Evolutionary conservation across 202 grass and related monocot genomes (phyloP).

Genomic region (Zizania palustris): DNA sequence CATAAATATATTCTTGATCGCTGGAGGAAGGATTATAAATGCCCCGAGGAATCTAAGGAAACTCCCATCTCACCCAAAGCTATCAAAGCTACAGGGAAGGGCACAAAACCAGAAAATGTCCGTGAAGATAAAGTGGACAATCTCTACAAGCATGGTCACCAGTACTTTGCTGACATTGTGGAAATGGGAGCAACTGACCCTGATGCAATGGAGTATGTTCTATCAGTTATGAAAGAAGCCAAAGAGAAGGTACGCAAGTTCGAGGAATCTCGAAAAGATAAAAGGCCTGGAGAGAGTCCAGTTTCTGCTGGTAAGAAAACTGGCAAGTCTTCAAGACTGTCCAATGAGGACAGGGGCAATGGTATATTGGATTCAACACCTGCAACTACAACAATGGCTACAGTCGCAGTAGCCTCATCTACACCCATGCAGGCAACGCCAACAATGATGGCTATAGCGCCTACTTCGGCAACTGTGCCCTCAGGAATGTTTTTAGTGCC

Average conservation of each 20-base stretch:
- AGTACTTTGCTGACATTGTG: conserved; percentile 87
- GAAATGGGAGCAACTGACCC: conserved; percentile 82
- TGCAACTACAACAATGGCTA: conserved; percentile 16
- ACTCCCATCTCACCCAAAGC: conserved; percentile 37
- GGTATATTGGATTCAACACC: conserved; percentile 29
- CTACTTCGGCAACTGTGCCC: conserved; percentile 40
- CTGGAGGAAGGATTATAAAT: conserved; percentile 96
- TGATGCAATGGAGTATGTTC: conserved; percentile 82
- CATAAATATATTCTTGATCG: conserved; percentile 82
- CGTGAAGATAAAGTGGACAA: conserved; percentile 60
- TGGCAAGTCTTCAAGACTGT: conserved; percentile 38
- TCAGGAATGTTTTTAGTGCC: conserved; percentile 76
- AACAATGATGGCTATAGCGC: conserved; percentile 53
- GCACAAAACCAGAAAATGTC: conserved; percentile 39
- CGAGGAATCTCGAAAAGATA: conserved; percentile 71
- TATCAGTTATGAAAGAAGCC: conserved; percentile 87
- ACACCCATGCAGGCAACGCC: conserved; percentile 32
- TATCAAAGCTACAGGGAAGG: conserved; percentile 39
- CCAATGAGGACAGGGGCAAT: conserved; percentile 33
- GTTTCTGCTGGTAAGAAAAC: conserved; percentile 54
- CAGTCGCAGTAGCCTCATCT: conserved; percentile 38
- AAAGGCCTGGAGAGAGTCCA: conserved; percentile 48
- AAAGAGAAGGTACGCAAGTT: conserved; percentile 77
- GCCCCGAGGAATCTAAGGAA: conserved; percentile 63
- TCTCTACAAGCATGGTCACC: conserved; percentile 84